Conservation (phyloP, 1,139 yeast species). For the Yamadazyma friedrichii region DNA sequence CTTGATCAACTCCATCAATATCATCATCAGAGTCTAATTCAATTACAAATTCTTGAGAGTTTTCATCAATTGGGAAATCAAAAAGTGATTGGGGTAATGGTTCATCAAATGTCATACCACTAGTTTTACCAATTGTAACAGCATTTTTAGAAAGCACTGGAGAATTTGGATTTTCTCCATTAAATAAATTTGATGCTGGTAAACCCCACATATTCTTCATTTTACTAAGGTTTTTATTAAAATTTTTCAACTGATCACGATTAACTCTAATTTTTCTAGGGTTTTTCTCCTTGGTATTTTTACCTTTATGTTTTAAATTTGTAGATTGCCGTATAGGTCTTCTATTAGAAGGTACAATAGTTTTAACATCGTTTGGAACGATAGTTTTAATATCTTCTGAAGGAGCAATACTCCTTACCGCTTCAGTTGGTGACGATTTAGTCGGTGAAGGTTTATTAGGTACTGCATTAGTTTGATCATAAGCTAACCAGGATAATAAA, state of each 20-base stretch:
- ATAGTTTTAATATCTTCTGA: neutral
- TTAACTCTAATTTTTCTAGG: slow-evolving; percentile 12
- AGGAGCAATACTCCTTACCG: neutral
- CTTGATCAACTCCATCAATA: slow-evolving; percentile 21
- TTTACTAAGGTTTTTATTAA: slow-evolving; percentile 21
- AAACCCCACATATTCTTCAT: slow-evolving; percentile 34
- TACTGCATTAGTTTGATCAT: slow-evolving; percentile 18
- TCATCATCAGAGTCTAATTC: slow-evolving; percentile 33
- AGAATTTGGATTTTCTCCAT: slow-evolving; percentile 1
- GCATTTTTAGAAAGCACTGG: slow-evolving; percentile 2
- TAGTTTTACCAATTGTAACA: neutral
- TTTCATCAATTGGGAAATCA: slow-evolving; percentile 12
- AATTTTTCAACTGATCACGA: slow-evolving; percentile 14
- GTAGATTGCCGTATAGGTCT: neutral
- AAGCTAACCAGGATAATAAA: slow-evolving; percentile 37
- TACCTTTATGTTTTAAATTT: neutral
- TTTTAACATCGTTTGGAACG: neutral
- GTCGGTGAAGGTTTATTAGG: slow-evolving; percentile 1
- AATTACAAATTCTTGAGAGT: slow-evolving; percentile 28
- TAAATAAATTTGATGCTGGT: slow-evolving; percentile 28
- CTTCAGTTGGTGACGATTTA: neutral
- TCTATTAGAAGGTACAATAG: slow-evolving; percentile 1
- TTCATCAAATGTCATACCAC: slow-evolving; percentile 9
- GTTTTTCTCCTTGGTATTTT: neutral
- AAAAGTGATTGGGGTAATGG: slow-evolving; percentile 16